These are phyloP conservation scores for Babesia bovis DNA, from an alignment of 169 alveolate species.

Conservation along the genomic window DNA sequence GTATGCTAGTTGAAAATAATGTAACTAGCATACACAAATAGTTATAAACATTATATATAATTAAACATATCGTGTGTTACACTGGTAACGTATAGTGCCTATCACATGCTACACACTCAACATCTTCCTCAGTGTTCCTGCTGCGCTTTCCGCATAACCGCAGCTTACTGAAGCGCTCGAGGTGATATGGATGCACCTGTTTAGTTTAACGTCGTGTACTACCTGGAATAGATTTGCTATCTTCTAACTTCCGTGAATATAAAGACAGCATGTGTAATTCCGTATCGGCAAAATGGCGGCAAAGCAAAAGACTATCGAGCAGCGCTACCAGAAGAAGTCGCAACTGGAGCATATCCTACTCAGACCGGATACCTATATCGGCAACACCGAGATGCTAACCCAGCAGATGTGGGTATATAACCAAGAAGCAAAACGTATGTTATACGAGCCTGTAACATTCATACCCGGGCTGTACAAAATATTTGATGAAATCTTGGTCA, in stretches of 20 bases:
- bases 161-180: too few species aligned
- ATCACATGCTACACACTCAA: too few species aligned
- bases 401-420: slow-evolving; percentile 95
- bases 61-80: too few species aligned
- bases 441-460: slow-evolving; percentile 79
- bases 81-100: too few species aligned
- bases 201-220: too few species aligned
- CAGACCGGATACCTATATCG: slow-evolving; percentile 99
- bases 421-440: slow-evolving; percentile 82
- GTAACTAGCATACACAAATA: not conserved
- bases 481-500: slow-evolving; percentile 97
- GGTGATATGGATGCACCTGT: too few species aligned
- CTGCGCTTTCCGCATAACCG: too few species aligned
- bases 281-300: slow-evolving; percentile 64
- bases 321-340: slow-evolving; percentile 95
- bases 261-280: too few species aligned
- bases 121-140: too few species aligned
- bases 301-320: slow-evolving; percentile 90
- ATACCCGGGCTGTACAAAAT: slow-evolving; percentile 99
- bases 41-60: not conserved
- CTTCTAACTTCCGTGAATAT: too few species aligned
- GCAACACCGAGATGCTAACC: slow-evolving; percentile 90
- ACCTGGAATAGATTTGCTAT: too few species aligned
- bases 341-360: slow-evolving; percentile 96
- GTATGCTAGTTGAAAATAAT: slow-evolving; percentile 31